These are phyloP conservation scores for Tinospora cordifolia DNA, from an alignment of 164 flowering plant genomes.

Conservation along the genomic window DNA sequence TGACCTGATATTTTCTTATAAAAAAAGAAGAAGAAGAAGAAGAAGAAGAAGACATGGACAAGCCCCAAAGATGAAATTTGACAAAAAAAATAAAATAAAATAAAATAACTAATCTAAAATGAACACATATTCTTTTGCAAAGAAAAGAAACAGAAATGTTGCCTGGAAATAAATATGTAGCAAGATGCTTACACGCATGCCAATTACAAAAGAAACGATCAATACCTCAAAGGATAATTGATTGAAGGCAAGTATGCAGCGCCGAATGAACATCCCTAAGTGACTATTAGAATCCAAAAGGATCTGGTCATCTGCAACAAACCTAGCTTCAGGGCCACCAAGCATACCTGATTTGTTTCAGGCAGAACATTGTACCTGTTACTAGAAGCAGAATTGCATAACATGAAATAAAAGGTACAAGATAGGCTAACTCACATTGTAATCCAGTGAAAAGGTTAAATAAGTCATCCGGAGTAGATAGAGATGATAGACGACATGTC, in stretches of 20 bases:
- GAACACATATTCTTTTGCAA: too few relatives aligned
- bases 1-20: too few relatives aligned
- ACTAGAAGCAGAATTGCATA: background rate
- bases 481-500: constrained; percentile 40
- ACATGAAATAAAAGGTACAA: background rate
- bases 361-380: background rate
- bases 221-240: constrained; percentile 75
- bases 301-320: constrained; percentile 64
- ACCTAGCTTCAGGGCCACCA: constrained; percentile 48
- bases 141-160: too few relatives aligned
- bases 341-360: constrained; percentile 42
- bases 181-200: background rate
- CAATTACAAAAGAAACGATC: background rate
- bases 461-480: constrained; percentile 79
- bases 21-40: too few relatives aligned
- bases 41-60: too few relatives aligned
- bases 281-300: constrained; percentile 69
- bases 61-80: too few relatives aligned
- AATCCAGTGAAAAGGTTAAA: constrained; percentile 60
- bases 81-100: too few relatives aligned
- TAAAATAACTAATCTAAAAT: too few relatives aligned
- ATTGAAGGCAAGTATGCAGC: constrained; percentile 77
- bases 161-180: background rate
- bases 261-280: constrained; percentile 74
- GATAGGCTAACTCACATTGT: constrained; percentile 43